Base-by-base conservation (phyloP, 495 filamentous ascomycete genomes). In the Penicillium verhagenii region DNA sequence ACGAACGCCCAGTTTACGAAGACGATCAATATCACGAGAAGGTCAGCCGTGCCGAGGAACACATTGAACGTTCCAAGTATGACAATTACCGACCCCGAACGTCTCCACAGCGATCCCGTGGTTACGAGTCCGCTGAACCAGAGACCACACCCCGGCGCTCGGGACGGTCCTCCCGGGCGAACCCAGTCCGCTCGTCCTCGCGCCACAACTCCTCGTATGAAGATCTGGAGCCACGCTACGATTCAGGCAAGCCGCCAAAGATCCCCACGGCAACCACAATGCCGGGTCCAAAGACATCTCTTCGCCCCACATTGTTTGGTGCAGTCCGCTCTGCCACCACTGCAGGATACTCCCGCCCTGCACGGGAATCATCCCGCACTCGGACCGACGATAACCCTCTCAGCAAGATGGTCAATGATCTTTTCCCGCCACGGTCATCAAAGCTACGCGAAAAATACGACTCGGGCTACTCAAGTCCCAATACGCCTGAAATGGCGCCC, bases 381-480 rank as follows among this genome's bases (percentile, higher is more conserved):
- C 56, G 63, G 14, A n/a, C 33, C 1, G 69, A 62, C 5, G 50
- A 57, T 1, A 28, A n/a, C n/a, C n/a, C 31, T 10, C 62, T 71
- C 29, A 31, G 59, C 19, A 43, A 58, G 19, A 72, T 68, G 68
- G 59, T 52, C 19, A 58, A 55, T 18, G 52, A 63, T 19, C 39
- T 59, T 7, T 33, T 59, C 14, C 63, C 69, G 9, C 35, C 56
- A 24, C 73, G 74, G 6, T 52, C 75, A 16, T 67, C 75, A 5
- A 76, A 69, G 49, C 54, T 68, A 16, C 54, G 69, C 4, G 71
- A 77, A 5, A 62, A 67, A 47, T 61, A 74, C 23, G 78, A 81
- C 39, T 79, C 77, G 4, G 74, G 74, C 10, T 76, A 78, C 51
- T 78, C 72, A 10, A 78, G 74, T 51, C 70, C 76, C 35, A 66